Evolutionary conservation across 805 yeast genomes (phyloP).

Genomic region (Dipodascus albidus): DNA sequence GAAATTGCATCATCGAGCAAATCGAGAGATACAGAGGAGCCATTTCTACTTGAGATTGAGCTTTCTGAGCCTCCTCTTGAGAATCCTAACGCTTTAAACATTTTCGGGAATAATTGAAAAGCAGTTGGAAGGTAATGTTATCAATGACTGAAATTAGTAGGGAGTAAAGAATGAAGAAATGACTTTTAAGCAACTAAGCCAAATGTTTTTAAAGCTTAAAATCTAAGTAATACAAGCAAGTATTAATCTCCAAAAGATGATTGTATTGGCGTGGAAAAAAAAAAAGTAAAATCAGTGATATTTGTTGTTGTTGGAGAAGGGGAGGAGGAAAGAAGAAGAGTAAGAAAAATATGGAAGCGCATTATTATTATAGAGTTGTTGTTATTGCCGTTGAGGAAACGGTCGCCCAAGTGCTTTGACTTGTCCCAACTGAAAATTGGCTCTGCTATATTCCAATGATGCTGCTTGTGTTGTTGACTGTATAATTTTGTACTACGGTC

Average conservation of each 20-base stretch:
- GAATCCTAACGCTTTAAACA: background rate
- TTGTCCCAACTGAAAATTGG: background rate
- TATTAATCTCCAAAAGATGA: background rate
- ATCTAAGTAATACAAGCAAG: background rate
- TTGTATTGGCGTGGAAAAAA: background rate
- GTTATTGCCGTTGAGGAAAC: background rate
- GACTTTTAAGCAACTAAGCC: background rate
- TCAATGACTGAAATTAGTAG: background rate
- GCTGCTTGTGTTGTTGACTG: too few relatives aligned
- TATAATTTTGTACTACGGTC: too few relatives aligned
- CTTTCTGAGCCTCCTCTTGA: background rate
- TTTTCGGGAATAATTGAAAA: too few relatives aligned
- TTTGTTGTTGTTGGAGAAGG: background rate
- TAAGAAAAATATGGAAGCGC: background rate
- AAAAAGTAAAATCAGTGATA: background rate
- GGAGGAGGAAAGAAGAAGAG: background rate
- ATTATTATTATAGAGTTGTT: background rate
- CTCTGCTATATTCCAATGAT: too few relatives aligned
- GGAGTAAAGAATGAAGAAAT: too few relatives aligned
- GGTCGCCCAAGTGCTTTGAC: background rate
- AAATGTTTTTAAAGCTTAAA: background rate
- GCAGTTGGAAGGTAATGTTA: too few relatives aligned
- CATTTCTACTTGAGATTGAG: background rate
- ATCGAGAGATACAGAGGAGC: background rate
- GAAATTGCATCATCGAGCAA: constrained; percentile 3